Conservation (phyloP, 371 early-diverging fungal genomes). For the Smittium mucronatum region DNA sequence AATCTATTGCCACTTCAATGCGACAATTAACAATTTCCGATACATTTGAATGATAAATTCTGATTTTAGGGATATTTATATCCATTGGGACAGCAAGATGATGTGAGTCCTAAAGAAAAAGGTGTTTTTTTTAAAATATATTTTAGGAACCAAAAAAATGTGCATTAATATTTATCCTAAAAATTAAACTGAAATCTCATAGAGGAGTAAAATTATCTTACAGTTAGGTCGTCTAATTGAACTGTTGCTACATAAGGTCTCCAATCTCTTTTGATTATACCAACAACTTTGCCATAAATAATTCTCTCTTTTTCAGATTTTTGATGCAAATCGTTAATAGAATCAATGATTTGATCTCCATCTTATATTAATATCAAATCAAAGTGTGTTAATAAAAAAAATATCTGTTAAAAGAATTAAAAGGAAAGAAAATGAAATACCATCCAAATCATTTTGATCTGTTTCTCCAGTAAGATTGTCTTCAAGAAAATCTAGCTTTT, state of each 20-base stretch:
- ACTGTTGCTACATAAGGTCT: conserved; percentile 80
- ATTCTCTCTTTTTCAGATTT: background rate
- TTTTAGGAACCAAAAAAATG: too few species aligned
- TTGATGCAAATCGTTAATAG: conserved; percentile 40
- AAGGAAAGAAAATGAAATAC: background rate
- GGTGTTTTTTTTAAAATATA: conserved; percentile 37
- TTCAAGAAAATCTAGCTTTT: background rate
- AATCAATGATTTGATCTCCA: conserved; percentile 18
- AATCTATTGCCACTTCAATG: conserved; percentile 80
- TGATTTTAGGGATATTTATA: conserved; percentile 72
- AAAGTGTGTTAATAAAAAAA: background rate
- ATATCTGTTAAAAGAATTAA: background rate
- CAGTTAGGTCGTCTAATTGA: conserved; percentile 40
- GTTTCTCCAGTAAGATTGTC: conserved; percentile 25
- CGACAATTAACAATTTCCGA: conserved; percentile 51
- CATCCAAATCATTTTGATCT: background rate
- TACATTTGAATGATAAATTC: conserved; percentile 72
- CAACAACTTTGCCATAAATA: conserved; percentile 45
- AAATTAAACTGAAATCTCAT: too few species aligned
- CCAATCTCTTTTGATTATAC: conserved; percentile 77
- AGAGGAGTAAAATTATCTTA: too few species aligned
- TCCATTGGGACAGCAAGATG: conserved; percentile 73
- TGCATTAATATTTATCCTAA: too few species aligned
- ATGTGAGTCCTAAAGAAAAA: conserved; percentile 30
- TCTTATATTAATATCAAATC: conserved; percentile 11